Evolutionary conservation across 1,284 basidiomycete genomes (phyloP).

Genomic region (Ustanciosporium gigantosporum): DNA sequence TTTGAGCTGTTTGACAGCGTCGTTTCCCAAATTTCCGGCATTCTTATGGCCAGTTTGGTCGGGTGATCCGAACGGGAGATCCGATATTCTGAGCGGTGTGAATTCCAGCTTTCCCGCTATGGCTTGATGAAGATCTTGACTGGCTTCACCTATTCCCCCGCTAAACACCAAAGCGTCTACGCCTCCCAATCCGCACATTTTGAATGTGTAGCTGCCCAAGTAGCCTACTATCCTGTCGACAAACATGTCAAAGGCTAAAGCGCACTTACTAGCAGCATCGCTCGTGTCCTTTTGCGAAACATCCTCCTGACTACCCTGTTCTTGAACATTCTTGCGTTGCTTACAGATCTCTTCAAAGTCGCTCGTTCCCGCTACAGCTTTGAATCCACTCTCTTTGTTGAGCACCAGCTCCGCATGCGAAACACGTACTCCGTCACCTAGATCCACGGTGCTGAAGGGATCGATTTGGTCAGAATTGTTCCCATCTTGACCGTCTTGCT

Average conservation of each 20-base stretch:
- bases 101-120: conserved; percentile 1
- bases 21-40: too few species aligned
- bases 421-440: neutral
- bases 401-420: conserved; percentile 16
- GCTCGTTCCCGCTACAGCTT: conserved; percentile 14
- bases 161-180: conserved; percentile 26
- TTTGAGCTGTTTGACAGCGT: neutral
- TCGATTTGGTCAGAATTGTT: neutral
- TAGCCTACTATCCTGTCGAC: conserved; percentile 26
- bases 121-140: neutral
- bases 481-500: too few species aligned
- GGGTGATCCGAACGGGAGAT: neutral
- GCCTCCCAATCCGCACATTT: conserved; percentile 11
- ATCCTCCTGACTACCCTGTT: conserved; percentile 4
- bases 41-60: neutral
- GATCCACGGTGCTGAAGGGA: neutral
- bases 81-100: neutral
- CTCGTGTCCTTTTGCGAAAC: neutral
- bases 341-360: conserved; percentile 15
- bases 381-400: conserved; percentile 20
- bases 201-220: conserved; percentile 19
- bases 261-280: conserved; percentile 1
- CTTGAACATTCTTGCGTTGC: neutral
- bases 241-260: conserved; percentile 30
- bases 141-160: conserved; percentile 28